Evolutionary conservation across 208 protist species (phyloP).

Genomic region (Leishmania mexicana): DNA sequence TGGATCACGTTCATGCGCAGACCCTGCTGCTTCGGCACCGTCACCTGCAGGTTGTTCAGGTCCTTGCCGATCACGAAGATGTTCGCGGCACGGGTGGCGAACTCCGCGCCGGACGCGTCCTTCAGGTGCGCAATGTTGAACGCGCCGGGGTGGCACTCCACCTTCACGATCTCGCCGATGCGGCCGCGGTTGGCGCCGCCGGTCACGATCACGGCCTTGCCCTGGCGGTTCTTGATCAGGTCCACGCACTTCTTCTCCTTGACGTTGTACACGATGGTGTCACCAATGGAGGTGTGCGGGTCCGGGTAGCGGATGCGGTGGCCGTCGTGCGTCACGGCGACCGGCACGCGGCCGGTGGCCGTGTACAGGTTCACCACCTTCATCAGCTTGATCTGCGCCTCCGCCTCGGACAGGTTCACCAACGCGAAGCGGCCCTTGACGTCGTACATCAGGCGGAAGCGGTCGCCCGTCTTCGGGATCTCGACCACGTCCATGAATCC

Average conservation of each 20-base stretch:
- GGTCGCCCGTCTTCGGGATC: slow-evolving; percentile 98
- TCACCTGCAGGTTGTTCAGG: slow-evolving; percentile 88
- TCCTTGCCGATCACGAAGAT: slow-evolving; percentile 99
- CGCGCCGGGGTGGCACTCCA: slow-evolving; percentile 95
- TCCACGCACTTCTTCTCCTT: slow-evolving; percentile 95
- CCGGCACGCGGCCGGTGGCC: slow-evolving; percentile 95
- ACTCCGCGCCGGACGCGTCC: slow-evolving; percentile 92
- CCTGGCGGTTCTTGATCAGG: slow-evolving; percentile 89
- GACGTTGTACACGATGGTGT: slow-evolving; percentile 98
- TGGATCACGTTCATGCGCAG: slow-evolving; percentile 91
- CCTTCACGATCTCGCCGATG: slow-evolving; percentile 96
- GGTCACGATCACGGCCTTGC: slow-evolving; percentile 97
- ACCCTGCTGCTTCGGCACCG: slow-evolving; percentile 97
- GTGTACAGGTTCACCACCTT: slow-evolving; percentile 93
- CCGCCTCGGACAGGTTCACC: slow-evolving; percentile 95
- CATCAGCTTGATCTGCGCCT: slow-evolving; percentile 97
- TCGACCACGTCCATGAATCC: slow-evolving; percentile 99
- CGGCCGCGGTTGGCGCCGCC: slow-evolving; percentile 98
- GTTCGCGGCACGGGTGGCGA: slow-evolving; percentile 98
- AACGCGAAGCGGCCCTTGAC: slow-evolving; percentile 98
- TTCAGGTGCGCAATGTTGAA: slow-evolving; percentile 99
- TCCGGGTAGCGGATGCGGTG: slow-evolving; percentile 99
- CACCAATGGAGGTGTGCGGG: slow-evolving; percentile 94
- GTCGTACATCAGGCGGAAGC: slow-evolving; percentile 99
- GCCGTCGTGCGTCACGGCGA: slow-evolving; percentile 98